Evolutionary conservation across 1,284 basidiomycete genomes (phyloP).

Genomic region (Apiotrichum porosum): DNA sequence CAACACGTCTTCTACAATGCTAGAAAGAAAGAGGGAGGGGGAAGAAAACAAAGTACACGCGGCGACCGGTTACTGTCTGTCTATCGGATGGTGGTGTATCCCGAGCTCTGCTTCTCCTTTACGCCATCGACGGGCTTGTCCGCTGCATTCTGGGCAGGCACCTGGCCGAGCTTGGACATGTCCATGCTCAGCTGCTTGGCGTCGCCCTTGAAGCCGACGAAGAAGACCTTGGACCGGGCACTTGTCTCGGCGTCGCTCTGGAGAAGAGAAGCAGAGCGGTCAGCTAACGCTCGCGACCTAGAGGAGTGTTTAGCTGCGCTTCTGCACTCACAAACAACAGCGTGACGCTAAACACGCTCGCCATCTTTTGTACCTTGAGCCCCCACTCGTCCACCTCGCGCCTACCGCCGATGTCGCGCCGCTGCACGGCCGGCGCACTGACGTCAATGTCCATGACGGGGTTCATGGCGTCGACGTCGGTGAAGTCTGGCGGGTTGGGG

Average conservation of each 20-base stretch:
- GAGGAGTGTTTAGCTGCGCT: too few relatives aligned
- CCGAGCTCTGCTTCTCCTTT: constrained; percentile 43
- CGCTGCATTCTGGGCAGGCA: constrained; percentile 39
- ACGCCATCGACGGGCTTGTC: constrained; percentile 44
- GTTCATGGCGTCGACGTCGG: constrained; percentile 40
- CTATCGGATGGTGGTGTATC: constrained; percentile 27
- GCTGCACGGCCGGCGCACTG: constrained; percentile 25
- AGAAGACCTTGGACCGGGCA: constrained; percentile 29
- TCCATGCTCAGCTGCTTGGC: constrained; percentile 42
- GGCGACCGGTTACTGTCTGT: background rate
- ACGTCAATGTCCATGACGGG: constrained; percentile 47
- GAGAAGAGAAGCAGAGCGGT: background rate
- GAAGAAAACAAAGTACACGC: background rate
- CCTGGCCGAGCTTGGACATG: constrained; percentile 41
- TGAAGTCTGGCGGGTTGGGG: constrained; percentile 41
- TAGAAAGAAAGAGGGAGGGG: too few relatives aligned
- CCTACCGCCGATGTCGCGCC: constrained; percentile 32
- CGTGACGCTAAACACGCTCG: constrained; percentile 46
- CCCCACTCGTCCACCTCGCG: constrained; percentile 48
- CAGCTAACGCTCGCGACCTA: too few relatives aligned
- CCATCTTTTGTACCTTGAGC: constrained; percentile 48
- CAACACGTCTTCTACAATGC: background rate
- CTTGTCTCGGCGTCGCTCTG: constrained; percentile 38
- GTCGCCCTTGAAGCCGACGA: constrained; percentile 46
- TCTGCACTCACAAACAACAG: constrained; percentile 45